These are phyloP conservation scores for Yarrowia deformans DNA, from an alignment of 805 yeast genomes.

Conservation along the genomic window DNA sequence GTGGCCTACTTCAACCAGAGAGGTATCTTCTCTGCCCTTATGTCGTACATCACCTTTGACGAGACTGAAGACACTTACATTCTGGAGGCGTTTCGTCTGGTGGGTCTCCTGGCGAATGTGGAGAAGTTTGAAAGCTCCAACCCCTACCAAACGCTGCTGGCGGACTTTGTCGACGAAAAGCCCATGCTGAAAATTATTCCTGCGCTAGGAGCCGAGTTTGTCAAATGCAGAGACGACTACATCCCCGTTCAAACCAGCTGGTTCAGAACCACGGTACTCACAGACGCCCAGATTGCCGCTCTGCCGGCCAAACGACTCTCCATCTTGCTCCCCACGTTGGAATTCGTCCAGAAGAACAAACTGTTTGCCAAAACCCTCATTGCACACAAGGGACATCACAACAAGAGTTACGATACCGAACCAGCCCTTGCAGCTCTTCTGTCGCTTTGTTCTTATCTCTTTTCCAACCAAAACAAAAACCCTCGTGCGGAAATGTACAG, in stretches of 20 bases:
- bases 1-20: constrained; percentile 49
- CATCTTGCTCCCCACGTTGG: constrained; percentile 44
- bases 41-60: constrained; percentile 47
- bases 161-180: constrained; percentile 53
- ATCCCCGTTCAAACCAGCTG: constrained; percentile 10
- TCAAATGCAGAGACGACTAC: not conserved
- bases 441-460: constrained; percentile 47
- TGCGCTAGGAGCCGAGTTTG: constrained; percentile 16
- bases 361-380: constrained; percentile 47
- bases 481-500: constrained; percentile 47
- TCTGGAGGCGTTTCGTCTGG: constrained; percentile 50
- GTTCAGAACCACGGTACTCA: constrained; percentile 1
- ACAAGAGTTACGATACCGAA: constrained; percentile 30
- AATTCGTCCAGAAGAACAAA: constrained; percentile 51
- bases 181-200: constrained; percentile 49
- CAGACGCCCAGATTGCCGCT: constrained; percentile 23
- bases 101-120: constrained; percentile 52
- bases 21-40: constrained; percentile 52
- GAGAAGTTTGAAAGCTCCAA: constrained; percentile 51
- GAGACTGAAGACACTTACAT: constrained; percentile 45
- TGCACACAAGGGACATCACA: constrained; percentile 45
- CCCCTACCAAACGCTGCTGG: constrained; percentile 51
- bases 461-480: constrained; percentile 47
- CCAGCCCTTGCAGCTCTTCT: constrained; percentile 48
- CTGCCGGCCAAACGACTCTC: constrained; percentile 21